A percentile compares a stretch with the other conserved stretches of the same genome.
These are phyloP conservation scores for Peronosclerospora sorghi DNA, from an alignment of 352 stramenopile species.

Conservation along the genomic window DNA sequence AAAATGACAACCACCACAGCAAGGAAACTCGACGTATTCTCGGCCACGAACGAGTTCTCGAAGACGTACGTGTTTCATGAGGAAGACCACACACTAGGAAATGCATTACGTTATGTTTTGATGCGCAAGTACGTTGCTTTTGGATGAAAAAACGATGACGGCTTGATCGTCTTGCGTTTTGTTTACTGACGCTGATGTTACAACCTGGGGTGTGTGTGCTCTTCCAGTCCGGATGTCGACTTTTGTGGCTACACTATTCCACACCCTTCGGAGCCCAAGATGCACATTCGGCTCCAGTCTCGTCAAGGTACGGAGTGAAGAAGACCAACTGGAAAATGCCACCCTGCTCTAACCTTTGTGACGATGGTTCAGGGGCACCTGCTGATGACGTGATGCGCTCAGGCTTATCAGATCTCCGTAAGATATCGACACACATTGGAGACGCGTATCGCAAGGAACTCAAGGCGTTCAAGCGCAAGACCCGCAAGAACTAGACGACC, in stretches of 20 bases:
- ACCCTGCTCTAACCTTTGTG: no score
- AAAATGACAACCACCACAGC: constrained; percentile 16
- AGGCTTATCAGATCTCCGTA: constrained; percentile 59
- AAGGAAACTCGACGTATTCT: constrained; percentile 80
- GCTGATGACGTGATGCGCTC: constrained; percentile 52
- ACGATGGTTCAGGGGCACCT: constrained; percentile 38
- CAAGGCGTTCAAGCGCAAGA: constrained; percentile 74
- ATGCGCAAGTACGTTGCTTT: constrained; percentile 77
- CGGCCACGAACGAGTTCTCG: constrained; percentile 64
- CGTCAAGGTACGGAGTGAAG: constrained; percentile 34
- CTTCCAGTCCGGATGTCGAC: constrained; percentile 74
- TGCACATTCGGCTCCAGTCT: constrained; percentile 90
- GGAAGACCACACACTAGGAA: constrained; percentile 87
- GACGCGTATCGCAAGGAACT: constrained; percentile 78
- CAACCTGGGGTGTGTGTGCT: constrained; percentile 1
- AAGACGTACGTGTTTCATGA: constrained; percentile 85
- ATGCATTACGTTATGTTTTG: constrained; percentile 85
- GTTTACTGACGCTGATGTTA: not conserved
- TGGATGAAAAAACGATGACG: not conserved
- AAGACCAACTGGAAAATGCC: no score
- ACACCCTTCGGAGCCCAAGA: constrained; percentile 90
- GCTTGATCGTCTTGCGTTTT: not conserved
- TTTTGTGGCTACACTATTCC: constrained; percentile 94
- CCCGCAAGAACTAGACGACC: constrained; percentile 44
- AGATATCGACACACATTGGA: constrained; percentile 55